A percentile compares a stretch with the other conserved stretches of the same genome.
Conservation (phyloP, 441 rosid species). For the Croton setiger region DNA sequence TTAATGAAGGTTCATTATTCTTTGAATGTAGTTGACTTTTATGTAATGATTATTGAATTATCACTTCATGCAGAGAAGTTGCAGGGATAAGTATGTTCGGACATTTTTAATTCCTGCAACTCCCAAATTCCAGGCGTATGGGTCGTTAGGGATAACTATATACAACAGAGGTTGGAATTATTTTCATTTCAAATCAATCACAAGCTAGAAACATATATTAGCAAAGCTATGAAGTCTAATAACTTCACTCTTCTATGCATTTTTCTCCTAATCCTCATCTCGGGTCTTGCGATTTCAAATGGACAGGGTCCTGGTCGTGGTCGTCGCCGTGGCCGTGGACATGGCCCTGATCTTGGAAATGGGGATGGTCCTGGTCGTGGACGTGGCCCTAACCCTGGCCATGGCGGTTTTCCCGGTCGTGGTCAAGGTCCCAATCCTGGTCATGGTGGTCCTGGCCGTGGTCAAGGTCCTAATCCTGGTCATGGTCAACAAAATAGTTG, state of each 20-base stretch:
- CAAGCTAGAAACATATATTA: neutral
- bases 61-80: constrained; percentile 10
- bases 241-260: neutral
- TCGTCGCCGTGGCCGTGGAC: neutral
- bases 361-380: neutral
- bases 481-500: constrained; percentile 4
- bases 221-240: neutral
- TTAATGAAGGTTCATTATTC: neutral
- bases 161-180: neutral
- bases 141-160: neutral
- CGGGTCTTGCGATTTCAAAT: neutral
- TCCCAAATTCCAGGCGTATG: constrained; percentile 4
- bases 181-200: neutral
- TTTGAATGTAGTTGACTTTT: neutral
- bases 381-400: neutral
- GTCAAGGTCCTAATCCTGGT: neutral
- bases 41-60: neutral
- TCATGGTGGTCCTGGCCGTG: neutral
- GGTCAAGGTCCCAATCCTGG: neutral
- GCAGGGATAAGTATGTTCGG: constrained; percentile 5
- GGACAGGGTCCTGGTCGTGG: neutral
- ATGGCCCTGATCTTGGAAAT: no score
- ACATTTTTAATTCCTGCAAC: neutral
- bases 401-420: neutral
- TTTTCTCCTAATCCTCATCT: neutral